A percentile compares a stretch with the other conserved stretches of the same genome.
Evolutionary conservation across 768 basidiomycete species (phyloP).

Genomic region (Austroboletus eburneus): DNA sequence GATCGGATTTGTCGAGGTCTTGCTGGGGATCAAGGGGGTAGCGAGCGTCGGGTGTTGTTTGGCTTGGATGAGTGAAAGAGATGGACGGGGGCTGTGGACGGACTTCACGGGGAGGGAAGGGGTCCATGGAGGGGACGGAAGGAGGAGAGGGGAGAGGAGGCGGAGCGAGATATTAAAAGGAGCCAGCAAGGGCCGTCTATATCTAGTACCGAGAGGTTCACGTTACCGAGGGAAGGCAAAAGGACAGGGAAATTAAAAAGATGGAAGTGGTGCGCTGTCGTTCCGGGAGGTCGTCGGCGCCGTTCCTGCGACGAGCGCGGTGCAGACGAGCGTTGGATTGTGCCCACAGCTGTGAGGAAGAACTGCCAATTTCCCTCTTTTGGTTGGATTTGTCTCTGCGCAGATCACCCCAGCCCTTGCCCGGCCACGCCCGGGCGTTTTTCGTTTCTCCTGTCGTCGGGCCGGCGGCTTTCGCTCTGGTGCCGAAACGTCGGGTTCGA

Average conservation of each 20-base stretch:
- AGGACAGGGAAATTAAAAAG: constrained; percentile 15
- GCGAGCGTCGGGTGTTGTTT: constrained; percentile 19
- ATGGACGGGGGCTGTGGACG: constrained; percentile 18
- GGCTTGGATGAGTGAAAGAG: constrained; percentile 21
- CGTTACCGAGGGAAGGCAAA: constrained; percentile 20
- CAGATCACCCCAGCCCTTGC: constrained; percentile 21
- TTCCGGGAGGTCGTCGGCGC: background rate
- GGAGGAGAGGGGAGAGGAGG: background rate
- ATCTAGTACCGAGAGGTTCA: constrained; percentile 26
- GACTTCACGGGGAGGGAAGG: constrained; percentile 21
- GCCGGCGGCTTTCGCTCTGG: constrained; percentile 33
- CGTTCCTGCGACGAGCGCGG: constrained; percentile 12
- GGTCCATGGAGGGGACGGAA: constrained; percentile 33
- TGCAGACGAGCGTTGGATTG: background rate
- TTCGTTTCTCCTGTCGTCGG: constrained; percentile 21
- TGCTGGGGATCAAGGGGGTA: constrained; percentile 15
- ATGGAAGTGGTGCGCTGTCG: background rate
- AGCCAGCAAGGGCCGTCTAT: constrained; percentile 26
- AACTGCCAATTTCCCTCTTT: constrained; percentile 9
- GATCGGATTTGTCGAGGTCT: constrained; percentile 28
- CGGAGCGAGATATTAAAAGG: constrained; percentile 23
- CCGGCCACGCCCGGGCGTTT: constrained; percentile 27
- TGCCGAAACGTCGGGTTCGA: constrained; percentile 21
- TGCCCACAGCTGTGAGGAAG: background rate
- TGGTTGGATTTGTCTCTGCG: constrained; percentile 19